Conservation (phyloP, 2,329 filamentous ascomycete species). For the Paracoccidioides brasiliensis region DNA sequence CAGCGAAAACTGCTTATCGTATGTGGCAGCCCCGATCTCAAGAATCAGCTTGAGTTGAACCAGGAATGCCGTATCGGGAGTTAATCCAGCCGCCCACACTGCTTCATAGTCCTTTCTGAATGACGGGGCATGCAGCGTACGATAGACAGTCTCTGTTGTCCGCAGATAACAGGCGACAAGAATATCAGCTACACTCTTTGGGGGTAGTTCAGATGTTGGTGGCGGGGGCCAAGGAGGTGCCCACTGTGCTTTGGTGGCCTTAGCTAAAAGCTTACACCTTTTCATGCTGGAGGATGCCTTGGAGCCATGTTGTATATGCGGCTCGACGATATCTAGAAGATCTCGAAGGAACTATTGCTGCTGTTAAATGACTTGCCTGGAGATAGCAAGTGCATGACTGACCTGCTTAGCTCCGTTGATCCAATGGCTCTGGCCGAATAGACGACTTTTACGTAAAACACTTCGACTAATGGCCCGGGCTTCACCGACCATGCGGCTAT, state of each 20-base stretch:
- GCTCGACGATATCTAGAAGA: constrained; percentile 12
- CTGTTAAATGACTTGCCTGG: neutral
- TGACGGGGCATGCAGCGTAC: constrained; percentile 45
- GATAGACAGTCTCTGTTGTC: constrained; percentile 43
- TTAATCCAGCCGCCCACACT: constrained; percentile 36
- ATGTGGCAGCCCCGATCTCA: constrained; percentile 35
- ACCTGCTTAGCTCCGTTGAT: constrained; percentile 37
- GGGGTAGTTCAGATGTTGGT: constrained; percentile 34
- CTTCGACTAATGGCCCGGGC: constrained; percentile 26
- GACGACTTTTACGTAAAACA: constrained; percentile 40
- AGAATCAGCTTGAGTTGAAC: constrained; percentile 28
- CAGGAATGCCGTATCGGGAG: constrained; percentile 35
- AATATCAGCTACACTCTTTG: constrained; percentile 33
- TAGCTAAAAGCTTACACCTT: constrained; percentile 39
- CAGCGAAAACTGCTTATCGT: constrained; percentile 15
- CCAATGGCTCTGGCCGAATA: constrained; percentile 42
- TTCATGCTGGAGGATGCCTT: constrained; percentile 26
- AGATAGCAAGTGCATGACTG: constrained; percentile 15
- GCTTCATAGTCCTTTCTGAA: constrained; percentile 45
- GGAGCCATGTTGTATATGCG: constrained; percentile 21
- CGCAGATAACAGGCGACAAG: constrained; percentile 43
- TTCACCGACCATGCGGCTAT: constrained; percentile 22
- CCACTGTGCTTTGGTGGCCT: constrained; percentile 34
- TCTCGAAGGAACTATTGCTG: constrained; percentile 21
- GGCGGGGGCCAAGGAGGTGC: constrained; percentile 7